phyloP scores from a whole-genome alignment of 768 basidiomycete species.

The Leucocoprinus sp. region DNA sequence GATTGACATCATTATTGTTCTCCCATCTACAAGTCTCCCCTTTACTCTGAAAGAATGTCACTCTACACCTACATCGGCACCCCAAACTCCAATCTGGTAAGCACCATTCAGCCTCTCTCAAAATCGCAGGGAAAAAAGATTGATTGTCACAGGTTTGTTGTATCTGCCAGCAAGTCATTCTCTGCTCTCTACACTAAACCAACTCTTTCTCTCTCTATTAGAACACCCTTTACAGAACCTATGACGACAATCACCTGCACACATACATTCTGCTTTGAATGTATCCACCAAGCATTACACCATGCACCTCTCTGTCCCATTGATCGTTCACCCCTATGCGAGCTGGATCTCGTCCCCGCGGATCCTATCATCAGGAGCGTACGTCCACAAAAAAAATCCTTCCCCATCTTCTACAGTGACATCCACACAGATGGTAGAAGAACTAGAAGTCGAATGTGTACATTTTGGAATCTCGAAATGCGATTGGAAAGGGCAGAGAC shows the following conservation, averaged over 20 bases:
- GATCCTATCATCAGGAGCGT: slow-evolving; percentile 72
- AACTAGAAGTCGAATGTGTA: slow-evolving; percentile 68
- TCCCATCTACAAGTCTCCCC: no score
- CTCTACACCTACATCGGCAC: slow-evolving; percentile 51
- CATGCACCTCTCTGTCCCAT: slow-evolving; percentile 75
- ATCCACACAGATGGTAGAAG: slow-evolving; percentile 71
- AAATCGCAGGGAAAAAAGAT: background rate
- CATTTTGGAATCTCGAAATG: slow-evolving; percentile 47
- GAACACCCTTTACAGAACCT: slow-evolving; percentile 70
- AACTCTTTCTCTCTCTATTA: slow-evolving; percentile 16
- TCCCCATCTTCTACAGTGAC: no score
- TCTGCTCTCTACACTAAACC: no score
- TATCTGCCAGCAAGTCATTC: slow-evolving; percentile 50
- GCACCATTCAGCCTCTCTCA: slow-evolving; percentile 16
- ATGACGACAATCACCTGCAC: slow-evolving; percentile 65
- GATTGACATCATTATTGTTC: no score
- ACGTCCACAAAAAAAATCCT: slow-evolving; percentile 24
- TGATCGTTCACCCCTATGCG: slow-evolving; percentile 60
- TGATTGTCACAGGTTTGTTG: slow-evolving; percentile 53
- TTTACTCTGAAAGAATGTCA: slow-evolving; percentile 24
- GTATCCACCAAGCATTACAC: slow-evolving; percentile 61
- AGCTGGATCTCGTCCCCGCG: slow-evolving; percentile 57
- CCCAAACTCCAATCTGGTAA: slow-evolving; percentile 61
- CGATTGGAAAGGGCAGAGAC: slow-evolving; percentile 54
- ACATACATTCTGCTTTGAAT: slow-evolving; percentile 84